phyloP scores from a whole-genome alignment of 148 eudicot genomes.

The Camellia sinensis region DNA sequence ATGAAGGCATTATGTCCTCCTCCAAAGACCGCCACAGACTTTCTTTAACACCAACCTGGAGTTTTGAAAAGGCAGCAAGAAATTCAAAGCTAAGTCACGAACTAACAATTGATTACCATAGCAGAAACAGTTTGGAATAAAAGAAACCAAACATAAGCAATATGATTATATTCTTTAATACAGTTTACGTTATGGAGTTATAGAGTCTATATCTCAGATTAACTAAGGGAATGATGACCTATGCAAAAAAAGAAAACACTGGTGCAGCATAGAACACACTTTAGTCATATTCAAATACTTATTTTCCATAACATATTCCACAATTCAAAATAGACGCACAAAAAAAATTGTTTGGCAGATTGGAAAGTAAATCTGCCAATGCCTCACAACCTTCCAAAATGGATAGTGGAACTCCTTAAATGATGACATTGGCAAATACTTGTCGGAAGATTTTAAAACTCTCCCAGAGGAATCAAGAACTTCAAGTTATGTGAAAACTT shows the following conservation, averaged over 20 bases:
- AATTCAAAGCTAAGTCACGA: background rate
- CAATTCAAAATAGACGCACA: too few species aligned
- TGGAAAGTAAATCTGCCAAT: too few species aligned
- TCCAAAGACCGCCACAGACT: constrained; percentile 80
- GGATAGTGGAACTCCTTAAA: too few species aligned
- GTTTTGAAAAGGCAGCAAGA: constrained; percentile 1
- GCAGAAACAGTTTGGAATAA: background rate
- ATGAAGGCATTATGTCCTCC: constrained; percentile 79
- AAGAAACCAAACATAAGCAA: background rate
- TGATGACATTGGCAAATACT: too few species aligned
- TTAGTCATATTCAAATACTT: background rate
- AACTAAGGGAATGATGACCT: background rate
- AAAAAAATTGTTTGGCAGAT: too few species aligned
- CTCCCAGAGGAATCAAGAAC: too few species aligned
- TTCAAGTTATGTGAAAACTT: background rate
- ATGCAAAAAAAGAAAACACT: too few species aligned
- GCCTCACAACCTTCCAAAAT: too few species aligned
- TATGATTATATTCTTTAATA: background rate
- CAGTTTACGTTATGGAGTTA: background rate
- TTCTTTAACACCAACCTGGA: constrained; percentile 66
- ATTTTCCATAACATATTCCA: background rate
- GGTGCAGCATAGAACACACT: background rate
- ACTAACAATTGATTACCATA: background rate
- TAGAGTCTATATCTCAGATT: too few species aligned
- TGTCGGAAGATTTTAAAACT: too few species aligned